Base-by-base conservation (phyloP, 2,329 filamentous ascomycete species). In the Pseudogymnoascus sp. region DNA sequence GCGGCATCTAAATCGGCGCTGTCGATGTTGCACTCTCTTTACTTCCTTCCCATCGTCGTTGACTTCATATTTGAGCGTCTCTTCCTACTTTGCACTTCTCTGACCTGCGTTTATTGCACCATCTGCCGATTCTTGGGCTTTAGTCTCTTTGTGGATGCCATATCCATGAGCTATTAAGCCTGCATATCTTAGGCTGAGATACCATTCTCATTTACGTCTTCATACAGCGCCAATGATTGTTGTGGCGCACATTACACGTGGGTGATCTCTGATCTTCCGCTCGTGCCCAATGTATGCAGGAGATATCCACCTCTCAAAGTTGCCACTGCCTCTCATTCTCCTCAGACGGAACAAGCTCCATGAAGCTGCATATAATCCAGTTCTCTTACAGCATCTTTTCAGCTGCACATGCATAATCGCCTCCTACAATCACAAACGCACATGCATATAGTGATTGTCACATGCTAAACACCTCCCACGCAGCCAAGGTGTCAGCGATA, bases 401-500 rank as follows among this genome's bases (percentile, higher is more conserved):
- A 55, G 48, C 48, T 55, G 48, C 29, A 55, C 48, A 55, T 55
- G 48, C 48, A 55, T 33, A 48, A 15, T 13, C 13, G 36, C 8
- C n/a, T 39, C 36, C 13, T 2, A 21, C n/a, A 15, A 10, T 10
- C 17, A 13, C 41, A 44, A 13, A 6, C 13, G 25, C 44, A 51
- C 44, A 51, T 51, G 44, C 44, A 51, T 51, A 29, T 29, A 6
- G 3, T 4, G 7, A 15, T 3, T 55, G 4, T 55, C 48, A 55
- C 48, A 55, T 55, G 48, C 13, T 8, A 55, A 33, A 31, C 13
- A 1, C 15, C 15, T 17, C 41, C 7, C 42, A 44, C 3, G 1
- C 42, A 48, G 44, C 48, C 48, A 55, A 55, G 29, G 48, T 33
- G 48, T 55, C 48, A 55, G 29, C 48, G 48, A 55, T 55, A 55